phyloP scores from a whole-genome alignment of 768 basidiomycete species.

The Leucosporidium scottii region DNA sequence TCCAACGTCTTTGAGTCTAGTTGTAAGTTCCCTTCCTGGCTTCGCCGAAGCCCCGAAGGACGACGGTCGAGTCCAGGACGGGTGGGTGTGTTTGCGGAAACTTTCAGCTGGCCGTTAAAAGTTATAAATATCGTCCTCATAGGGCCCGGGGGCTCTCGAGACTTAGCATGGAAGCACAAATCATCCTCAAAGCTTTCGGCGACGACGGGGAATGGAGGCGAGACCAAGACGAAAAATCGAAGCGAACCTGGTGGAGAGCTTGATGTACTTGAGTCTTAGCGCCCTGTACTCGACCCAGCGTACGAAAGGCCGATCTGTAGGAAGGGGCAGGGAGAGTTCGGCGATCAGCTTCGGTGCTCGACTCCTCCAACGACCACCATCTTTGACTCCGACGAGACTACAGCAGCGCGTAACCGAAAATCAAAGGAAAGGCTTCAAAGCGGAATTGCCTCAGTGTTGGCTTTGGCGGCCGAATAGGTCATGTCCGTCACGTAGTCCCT shows the following conservation, averaged over 20 bases:
- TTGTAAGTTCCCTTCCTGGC: too few relatives aligned
- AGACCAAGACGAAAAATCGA: background rate
- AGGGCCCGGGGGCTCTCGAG: background rate
- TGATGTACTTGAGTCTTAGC: background rate
- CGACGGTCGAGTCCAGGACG: too few relatives aligned
- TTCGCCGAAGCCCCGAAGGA: too few relatives aligned
- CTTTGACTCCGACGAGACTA: too few relatives aligned
- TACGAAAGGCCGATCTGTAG: background rate
- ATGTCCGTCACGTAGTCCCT: constrained; percentile 20
- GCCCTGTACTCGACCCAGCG: background rate
- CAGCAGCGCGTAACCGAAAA: too few relatives aligned
- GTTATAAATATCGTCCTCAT: background rate
- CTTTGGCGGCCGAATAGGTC: constrained; percentile 25
- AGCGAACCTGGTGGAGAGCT: background rate
- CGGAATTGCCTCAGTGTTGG: background rate
- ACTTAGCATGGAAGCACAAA: constrained; percentile 24
- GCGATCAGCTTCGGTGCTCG: constrained; percentile 7
- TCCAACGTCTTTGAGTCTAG: too few relatives aligned
- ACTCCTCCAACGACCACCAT: background rate
- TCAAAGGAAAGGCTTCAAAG: too few relatives aligned
- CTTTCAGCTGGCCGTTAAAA: background rate
- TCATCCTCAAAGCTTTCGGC: background rate
- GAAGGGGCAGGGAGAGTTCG: background rate
- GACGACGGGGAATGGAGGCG: too few relatives aligned
- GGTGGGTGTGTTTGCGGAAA: too few relatives aligned